Evolutionary conservation across 805 yeast genomes (phyloP).

Genomic region (Brettanomyces sp.): DNA sequence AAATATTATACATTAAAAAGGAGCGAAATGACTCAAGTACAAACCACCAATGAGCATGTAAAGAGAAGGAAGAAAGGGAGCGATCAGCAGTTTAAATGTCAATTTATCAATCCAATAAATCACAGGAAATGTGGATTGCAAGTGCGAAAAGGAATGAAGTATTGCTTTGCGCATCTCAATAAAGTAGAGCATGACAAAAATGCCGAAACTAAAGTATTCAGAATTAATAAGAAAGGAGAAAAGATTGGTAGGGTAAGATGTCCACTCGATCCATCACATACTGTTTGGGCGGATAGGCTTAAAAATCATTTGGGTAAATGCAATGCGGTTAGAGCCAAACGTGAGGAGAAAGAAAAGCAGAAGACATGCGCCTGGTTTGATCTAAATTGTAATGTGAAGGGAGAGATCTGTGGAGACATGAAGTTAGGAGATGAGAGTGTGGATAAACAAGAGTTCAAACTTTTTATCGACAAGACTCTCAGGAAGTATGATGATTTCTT

Average conservation of each 20-base stretch:
- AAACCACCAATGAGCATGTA: neutral
- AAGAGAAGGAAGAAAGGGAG: neutral
- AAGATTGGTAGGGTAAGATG: conserved; percentile 49
- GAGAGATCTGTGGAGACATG: conserved; percentile 2
- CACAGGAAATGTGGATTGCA: conserved; percentile 55
- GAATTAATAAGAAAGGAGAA: conserved; percentile 15
- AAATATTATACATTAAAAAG: too few species aligned
- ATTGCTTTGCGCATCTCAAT: conserved; percentile 52
- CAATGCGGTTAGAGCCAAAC: conserved; percentile 30
- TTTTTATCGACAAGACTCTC: conserved; percentile 12
- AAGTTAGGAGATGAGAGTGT: conserved; percentile 1
- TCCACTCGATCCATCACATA: conserved; percentile 68
- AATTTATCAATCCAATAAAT: conserved; percentile 38
- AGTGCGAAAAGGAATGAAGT: conserved; percentile 36
- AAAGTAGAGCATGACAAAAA: conserved; percentile 3
- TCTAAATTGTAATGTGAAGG: conserved; percentile 35
- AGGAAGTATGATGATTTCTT: conserved; percentile 7
- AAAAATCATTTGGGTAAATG: conserved; percentile 54
- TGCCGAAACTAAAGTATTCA: conserved; percentile 9
- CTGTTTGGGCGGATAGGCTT: conserved; percentile 55
- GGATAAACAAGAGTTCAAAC: conserved; percentile 15
- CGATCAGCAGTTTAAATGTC: conserved; percentile 28
- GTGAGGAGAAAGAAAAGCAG: conserved; percentile 25
- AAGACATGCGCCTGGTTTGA: conserved; percentile 34
- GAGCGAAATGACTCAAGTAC: neutral